Evolutionary conservation across 2,329 filamentous ascomycete genomes (phyloP), one percentile per base, ranked within the genome.

Genomic region (Claviceps arundinis): DNA sequence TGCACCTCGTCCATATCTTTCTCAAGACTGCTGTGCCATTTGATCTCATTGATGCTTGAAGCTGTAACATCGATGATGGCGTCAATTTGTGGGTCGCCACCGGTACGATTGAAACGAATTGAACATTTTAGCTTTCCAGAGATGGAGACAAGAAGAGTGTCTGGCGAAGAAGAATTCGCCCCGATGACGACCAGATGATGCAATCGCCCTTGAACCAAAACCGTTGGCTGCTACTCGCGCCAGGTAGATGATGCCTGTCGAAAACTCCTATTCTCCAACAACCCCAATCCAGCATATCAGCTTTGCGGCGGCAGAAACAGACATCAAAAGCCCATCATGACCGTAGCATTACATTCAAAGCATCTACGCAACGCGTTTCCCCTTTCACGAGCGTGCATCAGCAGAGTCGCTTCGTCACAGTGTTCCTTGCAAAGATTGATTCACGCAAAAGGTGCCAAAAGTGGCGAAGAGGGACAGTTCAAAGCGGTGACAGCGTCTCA

Each of bases 1-100:
- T 30, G 8, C 8, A 30, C 1, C 9, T 34, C 30, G 9, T 34
- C 30, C 2, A 11, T 34, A 34, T 34, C 9, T 34, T 34, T 34
- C 30, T 11, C 30, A 11, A 34, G 9, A 34, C 9, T 11, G 30
- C 19, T 19, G 19, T 34, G 30, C 30, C 9, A 34, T 34, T 34
- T 34, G 30, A 34, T 34, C 9, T 9, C 9, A 34, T 11, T 34
- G 30, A 34, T 34, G 30, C 30, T 47, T 14, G 30, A 7, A 37
- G 24, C n/a, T 43, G 11, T 40, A 37, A 50, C 42, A 37, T 50
- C 48, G 41, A 50, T 50, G 48, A 45, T 50, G 41, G 48, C 41
- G 26, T 50, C 48, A 45, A 50, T 24, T 44, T 50, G 26, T 50
- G 48, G 48, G 48, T 44, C 41, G 19, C 17, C 14, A 24, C 26